Base-by-base conservation (phyloP, 2,329 filamentous ascomycete genomes). In the Diaporthe humulicola region DNA sequence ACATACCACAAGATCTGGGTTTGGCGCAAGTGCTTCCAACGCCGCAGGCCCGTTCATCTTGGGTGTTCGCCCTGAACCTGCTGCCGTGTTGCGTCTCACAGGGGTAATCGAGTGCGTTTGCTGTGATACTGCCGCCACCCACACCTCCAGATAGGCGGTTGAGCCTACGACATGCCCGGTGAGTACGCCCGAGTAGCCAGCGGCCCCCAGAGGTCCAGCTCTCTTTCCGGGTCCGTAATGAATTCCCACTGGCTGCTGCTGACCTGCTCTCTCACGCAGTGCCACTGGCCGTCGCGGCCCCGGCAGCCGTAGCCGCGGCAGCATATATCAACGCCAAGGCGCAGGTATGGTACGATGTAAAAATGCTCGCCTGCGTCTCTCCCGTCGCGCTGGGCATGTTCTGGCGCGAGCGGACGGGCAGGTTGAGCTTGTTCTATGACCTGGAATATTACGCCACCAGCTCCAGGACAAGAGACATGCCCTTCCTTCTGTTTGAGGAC, bases 281-380 rank as follows among this genome's bases (percentile, higher is more conserved):
- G 56, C 89, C 90, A 58, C 82, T 91, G 30, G 82, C 86, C 30
- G 76, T 91, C 66, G 86, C 90, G 9, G 85, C 88, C 38, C 91
- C 93, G 25, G 92, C 92, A 22, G 88, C 90, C 58, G 88, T 89
- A 40, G 93, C 93, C 6, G 88, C 89, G 5, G 85, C 93, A n/a
- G 93, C 94, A 42, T 98, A 97, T 82, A 83, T 96, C 78, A 95
- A 97, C 81, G 95, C 93, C 56, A 92, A 90, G 81, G 89, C 88
- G 74, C 88, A 89, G 9, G 78, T 96, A 58, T 91, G 87, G 81
- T 92, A 94, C 81, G 95, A 98, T 82, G 82, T 86, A 57, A 81
- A 84, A 10, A 82, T 95, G 22, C 79, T 96, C n/a, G 86, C 85
- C 45, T 87, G 88, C 70, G 83, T 90, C 52, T 50, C 90, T 17